These are phyloP conservation scores for Solanum ossicruentum DNA, from an alignment of 257 asterid genomes.

Conservation along the genomic window DNA sequence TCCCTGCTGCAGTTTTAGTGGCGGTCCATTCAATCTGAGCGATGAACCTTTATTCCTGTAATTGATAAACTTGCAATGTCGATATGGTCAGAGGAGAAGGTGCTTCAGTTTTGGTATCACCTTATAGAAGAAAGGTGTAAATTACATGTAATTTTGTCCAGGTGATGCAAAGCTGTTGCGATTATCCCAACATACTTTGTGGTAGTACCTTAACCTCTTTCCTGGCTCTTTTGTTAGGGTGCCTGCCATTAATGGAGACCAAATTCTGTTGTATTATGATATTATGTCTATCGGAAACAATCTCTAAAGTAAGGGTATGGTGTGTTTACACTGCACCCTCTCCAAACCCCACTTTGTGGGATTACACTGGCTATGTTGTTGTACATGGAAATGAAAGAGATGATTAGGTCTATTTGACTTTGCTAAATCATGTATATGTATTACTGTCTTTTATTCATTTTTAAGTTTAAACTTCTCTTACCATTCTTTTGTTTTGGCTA, in stretches of 20 bases:
- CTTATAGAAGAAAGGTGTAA: neutral
- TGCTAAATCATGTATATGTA: neutral
- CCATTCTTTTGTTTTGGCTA: neutral
- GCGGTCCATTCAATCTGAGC: constrained; percentile 16
- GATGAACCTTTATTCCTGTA: neutral
- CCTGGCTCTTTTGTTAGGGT: neutral
- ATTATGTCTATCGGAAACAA: neutral
- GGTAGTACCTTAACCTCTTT: neutral
- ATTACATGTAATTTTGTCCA: neutral
- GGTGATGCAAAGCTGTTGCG: neutral
- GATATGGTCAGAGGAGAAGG: neutral
- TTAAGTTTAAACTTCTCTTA: neutral
- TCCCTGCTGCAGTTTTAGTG: constrained; percentile 46
- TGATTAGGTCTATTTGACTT: constrained; percentile 6
- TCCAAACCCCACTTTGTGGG: neutral
- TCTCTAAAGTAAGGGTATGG: neutral
- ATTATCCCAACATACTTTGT: neutral
- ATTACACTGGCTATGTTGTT: neutral
- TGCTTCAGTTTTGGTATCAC: neutral
- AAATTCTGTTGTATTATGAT: constrained; percentile 2
- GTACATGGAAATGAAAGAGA: neutral
- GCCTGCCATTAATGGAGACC: constrained; percentile 1
- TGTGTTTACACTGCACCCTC: neutral
- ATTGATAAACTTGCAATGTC: neutral
- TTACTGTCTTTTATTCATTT: neutral